These are phyloP conservation scores for Phytophthora uliginosa DNA, from an alignment of 352 stramenopile genomes.

Conservation along the genomic window DNA sequence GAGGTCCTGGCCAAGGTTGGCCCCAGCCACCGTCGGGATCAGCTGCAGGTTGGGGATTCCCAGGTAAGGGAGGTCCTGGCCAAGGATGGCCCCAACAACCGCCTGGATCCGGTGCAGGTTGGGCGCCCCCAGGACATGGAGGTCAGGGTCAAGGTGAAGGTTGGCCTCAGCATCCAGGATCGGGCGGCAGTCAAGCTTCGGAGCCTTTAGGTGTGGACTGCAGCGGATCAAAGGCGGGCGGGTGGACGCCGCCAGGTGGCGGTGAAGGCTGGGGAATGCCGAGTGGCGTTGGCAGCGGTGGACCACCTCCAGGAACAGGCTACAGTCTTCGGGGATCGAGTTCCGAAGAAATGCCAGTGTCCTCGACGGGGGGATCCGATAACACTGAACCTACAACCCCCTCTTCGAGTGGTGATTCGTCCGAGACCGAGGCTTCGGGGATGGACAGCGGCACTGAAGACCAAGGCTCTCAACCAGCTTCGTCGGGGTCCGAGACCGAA, in stretches of 20 bases:
- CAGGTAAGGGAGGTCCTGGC: not conserved
- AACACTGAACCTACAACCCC: not conserved
- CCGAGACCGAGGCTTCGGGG: not conserved
- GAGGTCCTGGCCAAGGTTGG: slow-evolving; percentile 6
- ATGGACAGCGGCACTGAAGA: slow-evolving; percentile 1
- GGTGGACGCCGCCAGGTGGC: not conserved
- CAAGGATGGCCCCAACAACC: slow-evolving; percentile 8
- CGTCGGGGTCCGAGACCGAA: not conserved
- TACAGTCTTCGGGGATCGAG: slow-evolving; percentile 2
- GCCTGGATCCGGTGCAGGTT: not conserved
- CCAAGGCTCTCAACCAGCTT: not conserved
- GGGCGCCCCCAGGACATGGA: not conserved
- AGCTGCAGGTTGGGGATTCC: not conserved
- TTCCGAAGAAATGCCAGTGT: not conserved
- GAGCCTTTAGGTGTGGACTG: slow-evolving; percentile 4
- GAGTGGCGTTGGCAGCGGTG: not conserved
- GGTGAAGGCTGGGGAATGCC: slow-evolving; percentile 3
- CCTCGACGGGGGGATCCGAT: not conserved
- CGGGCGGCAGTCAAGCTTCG: slow-evolving; percentile 7
- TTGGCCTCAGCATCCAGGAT: not conserved
- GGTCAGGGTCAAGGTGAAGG: not conserved
- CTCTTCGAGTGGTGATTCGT: not conserved
- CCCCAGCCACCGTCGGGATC: not conserved
- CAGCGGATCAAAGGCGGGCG: slow-evolving; percentile 12
- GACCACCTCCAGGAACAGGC: not conserved